Conservation (phyloP, 2,329 filamentous ascomycete genomes). For the Cladorrhinum sp. region DNA sequence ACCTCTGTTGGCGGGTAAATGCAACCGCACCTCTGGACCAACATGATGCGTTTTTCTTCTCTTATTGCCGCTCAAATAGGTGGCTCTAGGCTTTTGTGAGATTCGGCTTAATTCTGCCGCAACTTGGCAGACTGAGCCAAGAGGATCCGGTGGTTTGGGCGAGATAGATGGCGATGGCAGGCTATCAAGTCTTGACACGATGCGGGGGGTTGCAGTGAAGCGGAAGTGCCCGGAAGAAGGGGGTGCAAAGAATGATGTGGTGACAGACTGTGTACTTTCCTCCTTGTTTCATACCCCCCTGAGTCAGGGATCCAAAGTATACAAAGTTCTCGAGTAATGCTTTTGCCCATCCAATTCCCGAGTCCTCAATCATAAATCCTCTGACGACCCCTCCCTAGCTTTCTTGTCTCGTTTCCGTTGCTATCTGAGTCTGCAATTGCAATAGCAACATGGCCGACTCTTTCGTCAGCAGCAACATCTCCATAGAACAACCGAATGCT, state of each 20-base stretch:
- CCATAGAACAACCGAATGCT: conserved; percentile 1
- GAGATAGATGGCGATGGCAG: neutral
- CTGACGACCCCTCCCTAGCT: neutral
- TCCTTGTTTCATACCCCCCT: too few species aligned
- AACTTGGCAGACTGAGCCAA: neutral
- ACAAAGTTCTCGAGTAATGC: too few species aligned
- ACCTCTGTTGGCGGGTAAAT: conserved; percentile 24
- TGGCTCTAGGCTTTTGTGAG: neutral
- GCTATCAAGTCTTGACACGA: neutral
- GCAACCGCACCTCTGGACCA: conserved; percentile 5
- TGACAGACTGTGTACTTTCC: too few species aligned
- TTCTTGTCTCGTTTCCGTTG: neutral
- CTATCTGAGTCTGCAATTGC: neutral
- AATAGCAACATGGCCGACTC: neutral
- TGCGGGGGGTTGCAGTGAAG: neutral
- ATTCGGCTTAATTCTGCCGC: neutral
- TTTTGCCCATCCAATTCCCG: too few species aligned
- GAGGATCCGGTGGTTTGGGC: conserved; percentile 3
- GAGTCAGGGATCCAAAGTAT: too few species aligned
- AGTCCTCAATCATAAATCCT: too few species aligned
- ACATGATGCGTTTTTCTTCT: neutral
- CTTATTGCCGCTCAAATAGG: neutral
- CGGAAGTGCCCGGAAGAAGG: neutral
- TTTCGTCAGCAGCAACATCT: neutral
- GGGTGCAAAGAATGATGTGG: neutral